phyloP scores from a whole-genome alignment of 2,329 filamentous ascomycete species.

The Penicillium sp. region DNA sequence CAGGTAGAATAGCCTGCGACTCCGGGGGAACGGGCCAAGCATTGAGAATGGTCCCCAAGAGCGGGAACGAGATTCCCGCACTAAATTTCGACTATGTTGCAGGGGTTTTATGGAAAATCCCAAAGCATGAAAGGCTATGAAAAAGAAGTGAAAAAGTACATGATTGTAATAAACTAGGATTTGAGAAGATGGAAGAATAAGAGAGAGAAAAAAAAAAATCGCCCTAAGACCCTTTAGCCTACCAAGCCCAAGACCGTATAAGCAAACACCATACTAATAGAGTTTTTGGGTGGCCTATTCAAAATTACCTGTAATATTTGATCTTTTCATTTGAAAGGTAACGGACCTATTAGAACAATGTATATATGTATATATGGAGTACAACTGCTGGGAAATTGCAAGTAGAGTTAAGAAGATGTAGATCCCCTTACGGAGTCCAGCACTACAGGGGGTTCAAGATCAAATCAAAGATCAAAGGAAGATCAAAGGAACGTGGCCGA shows the following conservation, averaged over 20 bases:
- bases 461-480: neutral
- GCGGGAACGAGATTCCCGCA: neutral
- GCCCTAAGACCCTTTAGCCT: neutral
- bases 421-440: neutral
- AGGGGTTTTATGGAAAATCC: neutral
- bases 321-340: neutral
- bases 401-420: neutral
- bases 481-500: neutral
- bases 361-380: neutral
- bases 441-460: neutral
- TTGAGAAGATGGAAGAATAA: neutral
- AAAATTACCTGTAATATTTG: neutral
- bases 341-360: neutral
- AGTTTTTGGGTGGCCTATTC: neutral
- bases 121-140: neutral
- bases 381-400: neutral
- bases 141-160: neutral
- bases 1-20: conserved; percentile 15
- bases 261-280: neutral
- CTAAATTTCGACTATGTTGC: neutral
- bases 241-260: neutral
- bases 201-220: neutral
- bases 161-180: neutral
- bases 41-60: neutral
- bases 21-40: conserved; percentile 8